Conservation (phyloP, 2,329 filamentous ascomycete species). For the Xylaria multiplex region DNA sequence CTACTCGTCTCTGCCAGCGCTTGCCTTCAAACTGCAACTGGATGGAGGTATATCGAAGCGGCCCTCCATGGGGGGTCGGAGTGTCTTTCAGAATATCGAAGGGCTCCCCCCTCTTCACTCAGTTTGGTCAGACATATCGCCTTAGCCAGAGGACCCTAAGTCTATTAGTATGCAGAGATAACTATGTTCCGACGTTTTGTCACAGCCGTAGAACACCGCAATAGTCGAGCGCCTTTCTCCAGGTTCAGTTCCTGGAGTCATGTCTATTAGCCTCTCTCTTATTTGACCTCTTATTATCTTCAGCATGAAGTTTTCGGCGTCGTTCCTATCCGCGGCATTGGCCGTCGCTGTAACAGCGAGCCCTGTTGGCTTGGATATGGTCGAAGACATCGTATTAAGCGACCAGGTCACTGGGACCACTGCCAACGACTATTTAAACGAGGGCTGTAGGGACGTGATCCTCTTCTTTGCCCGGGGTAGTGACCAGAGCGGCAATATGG, state of each 20-base stretch:
- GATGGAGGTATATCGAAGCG: not conserved
- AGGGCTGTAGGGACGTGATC: constrained; percentile 20
- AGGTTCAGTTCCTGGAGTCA: too few species aligned
- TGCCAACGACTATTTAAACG: constrained; percentile 21
- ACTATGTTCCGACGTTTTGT: not conserved
- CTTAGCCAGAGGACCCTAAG: not conserved
- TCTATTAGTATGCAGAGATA: not conserved
- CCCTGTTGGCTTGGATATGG: constrained; percentile 18
- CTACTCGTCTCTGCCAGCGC: not conserved
- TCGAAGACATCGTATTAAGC: constrained; percentile 4
- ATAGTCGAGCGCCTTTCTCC: not conserved
- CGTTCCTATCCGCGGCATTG: constrained; percentile 7
- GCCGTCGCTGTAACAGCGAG: not conserved
- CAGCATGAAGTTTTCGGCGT: constrained; percentile 17
- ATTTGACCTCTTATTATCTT: not conserved
- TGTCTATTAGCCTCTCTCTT: not conserved
- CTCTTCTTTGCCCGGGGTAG: constrained; percentile 18
- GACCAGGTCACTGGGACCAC: constrained; percentile 23
- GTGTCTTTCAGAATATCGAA: not conserved
- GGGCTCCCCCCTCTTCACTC: not conserved
- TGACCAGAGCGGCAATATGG: constrained; percentile 13
- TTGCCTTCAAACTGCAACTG: not conserved
- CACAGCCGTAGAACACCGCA: not conserved
- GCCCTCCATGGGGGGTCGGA: not conserved
- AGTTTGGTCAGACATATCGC: not conserved